These are phyloP conservation scores for Biscogniauxia mediterranea DNA, from an alignment of 2,329 filamentous ascomycete species.

Conservation along the genomic window DNA sequence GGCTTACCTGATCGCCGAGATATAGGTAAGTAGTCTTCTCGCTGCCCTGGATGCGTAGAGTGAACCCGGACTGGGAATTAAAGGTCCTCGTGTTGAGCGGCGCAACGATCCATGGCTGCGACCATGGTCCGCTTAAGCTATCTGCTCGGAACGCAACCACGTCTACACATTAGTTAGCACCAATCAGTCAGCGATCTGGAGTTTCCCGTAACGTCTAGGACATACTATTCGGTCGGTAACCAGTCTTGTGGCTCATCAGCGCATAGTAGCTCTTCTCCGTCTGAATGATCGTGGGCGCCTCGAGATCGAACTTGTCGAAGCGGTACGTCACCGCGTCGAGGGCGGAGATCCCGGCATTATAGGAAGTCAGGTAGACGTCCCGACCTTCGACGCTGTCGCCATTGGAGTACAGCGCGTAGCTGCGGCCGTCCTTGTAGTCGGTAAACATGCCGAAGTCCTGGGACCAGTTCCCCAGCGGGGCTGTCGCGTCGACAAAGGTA, in stretches of 20 bases:
- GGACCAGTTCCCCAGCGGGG: constrained; percentile 60
- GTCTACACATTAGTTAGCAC: constrained; percentile 27
- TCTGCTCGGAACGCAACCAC: constrained; percentile 56
- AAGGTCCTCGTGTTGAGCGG: constrained; percentile 50
- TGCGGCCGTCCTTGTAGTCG: constrained; percentile 55
- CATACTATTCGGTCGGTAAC: constrained; percentile 57
- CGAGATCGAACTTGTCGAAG: constrained; percentile 59
- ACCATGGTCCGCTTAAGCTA: constrained; percentile 50
- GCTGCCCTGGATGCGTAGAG: constrained; percentile 45
- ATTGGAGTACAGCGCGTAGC: constrained; percentile 59
- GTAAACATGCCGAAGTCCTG: constrained; percentile 62
- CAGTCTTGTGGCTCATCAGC: constrained; percentile 62
- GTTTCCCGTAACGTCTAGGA: background rate
- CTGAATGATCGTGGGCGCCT: constrained; percentile 59
- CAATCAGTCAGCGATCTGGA: background rate
- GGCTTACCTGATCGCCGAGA: constrained; percentile 43
- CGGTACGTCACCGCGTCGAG: constrained; percentile 52
- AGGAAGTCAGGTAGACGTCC: constrained; percentile 56
- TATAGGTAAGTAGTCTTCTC: constrained; percentile 51
- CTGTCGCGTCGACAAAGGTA: constrained; percentile 50
- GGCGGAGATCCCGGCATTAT: constrained; percentile 50
- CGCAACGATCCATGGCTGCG: constrained; percentile 51
- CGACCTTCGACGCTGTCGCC: constrained; percentile 54
- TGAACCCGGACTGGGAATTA: constrained; percentile 53
- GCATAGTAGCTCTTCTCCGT: constrained; percentile 60